These are phyloP conservation scores for Curvularia eragrostidis DNA, from an alignment of 2,329 filamentous ascomycete genomes.

Conservation along the genomic window DNA sequence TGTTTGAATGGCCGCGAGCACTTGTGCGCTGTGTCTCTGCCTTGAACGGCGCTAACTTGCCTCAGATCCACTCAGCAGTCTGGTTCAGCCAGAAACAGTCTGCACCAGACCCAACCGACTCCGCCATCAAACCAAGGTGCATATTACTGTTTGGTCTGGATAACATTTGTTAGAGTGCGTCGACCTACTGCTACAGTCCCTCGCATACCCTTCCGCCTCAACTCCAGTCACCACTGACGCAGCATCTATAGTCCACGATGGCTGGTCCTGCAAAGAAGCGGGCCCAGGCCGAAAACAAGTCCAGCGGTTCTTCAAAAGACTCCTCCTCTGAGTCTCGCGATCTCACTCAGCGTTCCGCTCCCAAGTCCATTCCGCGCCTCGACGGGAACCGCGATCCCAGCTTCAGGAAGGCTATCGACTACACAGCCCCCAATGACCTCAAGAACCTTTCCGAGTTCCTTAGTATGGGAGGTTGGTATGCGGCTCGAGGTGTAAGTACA, in stretches of 20 bases:
- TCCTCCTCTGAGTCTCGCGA: slow-evolving; percentile 36
- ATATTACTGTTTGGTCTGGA: neutral
- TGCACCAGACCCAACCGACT: slow-evolving; percentile 9
- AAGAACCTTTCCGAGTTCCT: slow-evolving; percentile 49
- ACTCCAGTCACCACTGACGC: slow-evolving; percentile 26
- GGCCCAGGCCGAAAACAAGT: slow-evolving; percentile 38
- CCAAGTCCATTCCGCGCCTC: slow-evolving; percentile 39
- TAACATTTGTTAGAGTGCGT: neutral
- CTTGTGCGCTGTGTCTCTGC: slow-evolving; percentile 13
- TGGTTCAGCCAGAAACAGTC: slow-evolving; percentile 12
- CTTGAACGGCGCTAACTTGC: slow-evolving; percentile 23
- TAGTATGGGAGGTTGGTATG: slow-evolving; percentile 44
- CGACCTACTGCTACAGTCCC: neutral
- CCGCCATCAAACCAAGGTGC: slow-evolving; percentile 24
- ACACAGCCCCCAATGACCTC: slow-evolving; percentile 36
- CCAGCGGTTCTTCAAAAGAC: slow-evolving; percentile 34
- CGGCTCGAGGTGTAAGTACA: slow-evolving; percentile 49
- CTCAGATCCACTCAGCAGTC: slow-evolving; percentile 19
- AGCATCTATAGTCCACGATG: slow-evolving; percentile 41
- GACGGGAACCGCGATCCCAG: slow-evolving; percentile 48
- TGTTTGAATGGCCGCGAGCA: slow-evolving; percentile 11
- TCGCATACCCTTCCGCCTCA: slow-evolving; percentile 2
- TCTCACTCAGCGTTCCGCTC: slow-evolving; percentile 34
- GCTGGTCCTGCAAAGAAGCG: slow-evolving; percentile 47
- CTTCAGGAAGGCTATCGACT: slow-evolving; percentile 24